Percentiles rank a stretch among this genome's conserved stretches.
These are phyloP conservation scores for Xylaria longipes DNA, from an alignment of 495 filamentous ascomycete genomes.

Conservation along the genomic window DNA sequence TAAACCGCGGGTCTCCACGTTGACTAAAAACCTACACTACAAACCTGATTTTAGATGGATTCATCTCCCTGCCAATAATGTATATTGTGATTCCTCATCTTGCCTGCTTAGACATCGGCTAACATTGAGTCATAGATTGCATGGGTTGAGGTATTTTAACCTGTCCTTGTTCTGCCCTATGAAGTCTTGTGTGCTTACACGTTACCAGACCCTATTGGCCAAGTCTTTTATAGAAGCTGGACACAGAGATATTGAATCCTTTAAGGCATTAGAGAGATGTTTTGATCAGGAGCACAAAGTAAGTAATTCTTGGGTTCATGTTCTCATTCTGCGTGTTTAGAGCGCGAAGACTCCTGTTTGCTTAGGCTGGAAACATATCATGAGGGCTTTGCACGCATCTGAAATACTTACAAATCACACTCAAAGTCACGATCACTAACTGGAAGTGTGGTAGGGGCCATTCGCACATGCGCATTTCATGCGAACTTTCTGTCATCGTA, in stretches of 20 bases:
- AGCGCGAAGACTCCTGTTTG: neutral
- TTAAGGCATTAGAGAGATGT: constrained; percentile 69
- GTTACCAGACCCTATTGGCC: constrained; percentile 62
- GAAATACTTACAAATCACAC: neutral
- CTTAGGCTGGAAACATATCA: neutral
- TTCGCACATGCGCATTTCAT: constrained; percentile 71
- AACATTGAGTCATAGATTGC: constrained; percentile 37
- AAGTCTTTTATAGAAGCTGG: constrained; percentile 73
- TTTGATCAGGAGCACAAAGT: constrained; percentile 67
- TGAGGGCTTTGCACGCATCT: neutral
- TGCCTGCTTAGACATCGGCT: constrained; percentile 23
- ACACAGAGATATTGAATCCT: constrained; percentile 68
- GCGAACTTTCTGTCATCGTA: constrained; percentile 67
- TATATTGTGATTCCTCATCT: constrained; percentile 28
- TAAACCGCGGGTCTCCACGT: constrained; percentile 58
- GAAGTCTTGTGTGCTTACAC: constrained; percentile 48
- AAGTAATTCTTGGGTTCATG: neutral
- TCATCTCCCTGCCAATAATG: constrained; percentile 65
- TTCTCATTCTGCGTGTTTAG: neutral
- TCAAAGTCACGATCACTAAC: neutral
- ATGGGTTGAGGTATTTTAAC: constrained; percentile 44
- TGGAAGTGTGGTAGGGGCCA: constrained; percentile 44
- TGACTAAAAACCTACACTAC: constrained; percentile 57
- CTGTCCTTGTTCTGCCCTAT: neutral
- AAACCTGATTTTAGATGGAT: constrained; percentile 72